phyloP scores from a whole-genome alignment of 2,329 filamentous ascomycete genomes.

The Colletotrichum noveboracense region DNA sequence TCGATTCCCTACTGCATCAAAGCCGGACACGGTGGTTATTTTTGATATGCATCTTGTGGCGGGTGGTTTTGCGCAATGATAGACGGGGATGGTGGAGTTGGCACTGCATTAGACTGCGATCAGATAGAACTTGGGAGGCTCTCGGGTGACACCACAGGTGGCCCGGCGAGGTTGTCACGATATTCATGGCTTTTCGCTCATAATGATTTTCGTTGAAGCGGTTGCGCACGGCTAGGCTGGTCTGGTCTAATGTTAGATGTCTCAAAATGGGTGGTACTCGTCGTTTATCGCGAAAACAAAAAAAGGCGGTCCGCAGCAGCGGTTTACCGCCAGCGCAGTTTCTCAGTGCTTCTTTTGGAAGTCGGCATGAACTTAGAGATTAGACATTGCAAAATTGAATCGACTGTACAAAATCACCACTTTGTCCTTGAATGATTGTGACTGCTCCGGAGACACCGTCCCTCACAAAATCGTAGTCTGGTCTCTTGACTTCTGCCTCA shows the following conservation, averaged over 20 bases:
- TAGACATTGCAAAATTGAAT: constrained; percentile 15
- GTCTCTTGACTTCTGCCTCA: neutral
- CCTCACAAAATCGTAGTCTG: neutral
- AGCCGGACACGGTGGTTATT: constrained; percentile 24
- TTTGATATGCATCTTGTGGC: constrained; percentile 25
- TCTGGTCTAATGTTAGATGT: constrained; percentile 22
- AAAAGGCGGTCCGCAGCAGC: neutral
- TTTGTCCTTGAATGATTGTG: neutral
- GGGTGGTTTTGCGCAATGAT: constrained; percentile 26
- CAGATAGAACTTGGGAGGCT: constrained; percentile 29
- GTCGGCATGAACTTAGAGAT: neutral
- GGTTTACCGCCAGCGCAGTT: neutral
- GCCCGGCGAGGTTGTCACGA: constrained; percentile 24
- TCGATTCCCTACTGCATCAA: constrained; percentile 24
- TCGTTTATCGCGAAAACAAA: constrained; percentile 1
- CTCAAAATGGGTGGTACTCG: constrained; percentile 17
- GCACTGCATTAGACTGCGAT: constrained; percentile 33
- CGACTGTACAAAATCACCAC: neutral
- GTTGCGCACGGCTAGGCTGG: constrained; percentile 18
- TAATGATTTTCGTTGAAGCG: constrained; percentile 21
- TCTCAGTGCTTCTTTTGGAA: neutral
- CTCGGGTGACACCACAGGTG: constrained; percentile 18
- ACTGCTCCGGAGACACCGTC: neutral
- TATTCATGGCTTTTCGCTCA: constrained; percentile 24
- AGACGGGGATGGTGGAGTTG: constrained; percentile 32